Evolutionary conservation across 2,329 filamentous ascomycete genomes (phyloP).

Genomic region (Xylaria digitata): DNA sequence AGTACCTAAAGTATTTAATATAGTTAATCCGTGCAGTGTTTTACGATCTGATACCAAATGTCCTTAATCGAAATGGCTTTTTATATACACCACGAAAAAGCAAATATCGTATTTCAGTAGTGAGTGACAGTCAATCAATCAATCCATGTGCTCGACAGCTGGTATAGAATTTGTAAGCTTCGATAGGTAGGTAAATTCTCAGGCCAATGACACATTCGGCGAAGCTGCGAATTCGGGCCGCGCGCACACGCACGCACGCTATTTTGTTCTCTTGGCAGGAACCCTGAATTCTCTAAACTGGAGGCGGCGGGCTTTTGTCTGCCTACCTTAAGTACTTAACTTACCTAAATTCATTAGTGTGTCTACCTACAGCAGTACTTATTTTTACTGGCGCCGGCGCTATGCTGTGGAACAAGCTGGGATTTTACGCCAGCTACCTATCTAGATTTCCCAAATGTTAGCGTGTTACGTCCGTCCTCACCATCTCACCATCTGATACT

Average conservation of each 20-base stretch:
- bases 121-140: background rate
- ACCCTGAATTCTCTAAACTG: background rate
- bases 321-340: too few relatives aligned
- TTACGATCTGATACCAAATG: too few relatives aligned
- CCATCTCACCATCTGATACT: background rate
- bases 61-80: too few relatives aligned
- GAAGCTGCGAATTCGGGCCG: conserved; percentile 26
- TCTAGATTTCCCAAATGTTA: background rate
- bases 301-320: too few relatives aligned
- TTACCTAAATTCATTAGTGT: too few relatives aligned
- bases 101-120: background rate
- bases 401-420: background rate
- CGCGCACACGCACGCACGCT: background rate
- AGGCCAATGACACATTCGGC: conserved; percentile 40
- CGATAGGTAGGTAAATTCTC: background rate
- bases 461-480: background rate
- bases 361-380: background rate
- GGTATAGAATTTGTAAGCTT: conserved; percentile 26
- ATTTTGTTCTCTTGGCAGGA: background rate
- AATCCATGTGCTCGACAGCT: background rate
- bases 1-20: too few relatives aligned
- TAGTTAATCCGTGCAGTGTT: background rate
- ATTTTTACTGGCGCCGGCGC: background rate
- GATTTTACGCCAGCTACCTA: background rate
- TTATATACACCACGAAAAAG: conserved; percentile 8